phyloP scores from a whole-genome alignment of 768 basidiomycete species.

The Lactarius deliciosus region DNA sequence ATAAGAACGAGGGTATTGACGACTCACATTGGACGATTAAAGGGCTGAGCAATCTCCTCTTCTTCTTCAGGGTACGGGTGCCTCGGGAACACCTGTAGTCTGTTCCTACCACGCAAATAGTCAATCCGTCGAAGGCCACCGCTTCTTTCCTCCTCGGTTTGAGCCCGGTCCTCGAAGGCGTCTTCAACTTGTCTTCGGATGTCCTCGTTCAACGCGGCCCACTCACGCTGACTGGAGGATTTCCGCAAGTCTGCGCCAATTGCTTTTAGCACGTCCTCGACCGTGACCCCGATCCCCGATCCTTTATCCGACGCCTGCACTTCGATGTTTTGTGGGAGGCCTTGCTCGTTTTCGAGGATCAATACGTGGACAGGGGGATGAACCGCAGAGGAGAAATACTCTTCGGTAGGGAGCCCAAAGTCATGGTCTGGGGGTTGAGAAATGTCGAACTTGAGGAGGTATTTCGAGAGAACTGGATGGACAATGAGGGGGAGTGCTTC shows the following conservation, averaged over 20 bases:
- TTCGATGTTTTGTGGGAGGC: constrained; percentile 5
- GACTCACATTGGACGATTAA: constrained; percentile 18
- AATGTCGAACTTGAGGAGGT: constrained; percentile 16
- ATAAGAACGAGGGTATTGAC: neutral
- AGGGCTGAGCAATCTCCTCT: constrained; percentile 6
- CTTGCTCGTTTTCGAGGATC: constrained; percentile 17
- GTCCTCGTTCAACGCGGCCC: neutral
- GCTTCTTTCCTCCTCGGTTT: neutral
- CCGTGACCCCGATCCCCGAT: constrained; percentile 3
- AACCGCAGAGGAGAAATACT: constrained; percentile 5
- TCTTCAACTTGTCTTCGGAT: neutral
- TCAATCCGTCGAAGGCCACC: constrained; percentile 8
- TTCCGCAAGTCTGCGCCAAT: constrained; percentile 10
- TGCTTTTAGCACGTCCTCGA: constrained; percentile 10
- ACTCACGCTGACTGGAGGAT: neutral
- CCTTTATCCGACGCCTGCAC: neutral
- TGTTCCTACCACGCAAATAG: constrained; percentile 11
- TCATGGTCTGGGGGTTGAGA: neutral
- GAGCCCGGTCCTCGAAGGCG: neutral
- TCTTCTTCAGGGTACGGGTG: constrained; percentile 2
- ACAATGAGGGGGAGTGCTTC: constrained; percentile 8
- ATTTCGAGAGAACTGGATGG: constrained; percentile 11
- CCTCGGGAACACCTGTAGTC: constrained; percentile 16
- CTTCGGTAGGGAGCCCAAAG: constrained; percentile 15
- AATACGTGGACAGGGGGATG: constrained; percentile 2